phyloP scores from a whole-genome alignment of 371 early-diverging fungal genomes.

The Apophysomyces ossiformis region DNA sequence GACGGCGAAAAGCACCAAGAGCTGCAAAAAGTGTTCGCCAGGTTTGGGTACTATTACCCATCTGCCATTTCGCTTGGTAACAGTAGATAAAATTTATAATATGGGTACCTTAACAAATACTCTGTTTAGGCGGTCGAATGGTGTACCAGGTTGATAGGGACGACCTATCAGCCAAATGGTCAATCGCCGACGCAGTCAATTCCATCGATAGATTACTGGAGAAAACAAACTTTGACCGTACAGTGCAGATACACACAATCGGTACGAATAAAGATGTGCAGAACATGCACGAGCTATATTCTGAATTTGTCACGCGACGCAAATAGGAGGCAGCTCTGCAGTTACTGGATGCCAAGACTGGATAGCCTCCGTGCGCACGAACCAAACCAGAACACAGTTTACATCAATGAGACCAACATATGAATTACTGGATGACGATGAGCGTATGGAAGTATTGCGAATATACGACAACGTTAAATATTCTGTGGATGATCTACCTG shows the following conservation, averaged over 20 bases:
- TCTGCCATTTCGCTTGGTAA: background rate
- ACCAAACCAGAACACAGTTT: background rate
- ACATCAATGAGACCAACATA: background rate
- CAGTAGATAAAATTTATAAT: background rate
- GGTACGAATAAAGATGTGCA: background rate
- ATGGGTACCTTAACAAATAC: background rate
- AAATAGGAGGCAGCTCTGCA: background rate
- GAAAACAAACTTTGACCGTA: background rate
- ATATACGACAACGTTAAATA: background rate
- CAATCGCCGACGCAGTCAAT: background rate
- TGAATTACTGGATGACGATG: background rate
- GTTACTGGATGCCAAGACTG: background rate
- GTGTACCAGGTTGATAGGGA: background rate
- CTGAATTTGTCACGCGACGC: background rate
- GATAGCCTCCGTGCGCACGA: background rate
- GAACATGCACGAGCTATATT: background rate
- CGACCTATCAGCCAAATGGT: background rate
- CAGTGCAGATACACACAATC: background rate
- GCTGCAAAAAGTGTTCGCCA: background rate
- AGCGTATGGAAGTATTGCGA: background rate
- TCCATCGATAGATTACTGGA: background rate
- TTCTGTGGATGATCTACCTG: background rate
- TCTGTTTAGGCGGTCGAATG: background rate
- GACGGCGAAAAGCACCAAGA: background rate
- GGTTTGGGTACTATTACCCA: slow-evolving; percentile 2